A percentile compares a stretch with the other conserved stretches of the same genome.
Evolutionary conservation across 495 filamentous ascomycete genomes (phyloP).

Genomic region (Platismatia glauca): DNA sequence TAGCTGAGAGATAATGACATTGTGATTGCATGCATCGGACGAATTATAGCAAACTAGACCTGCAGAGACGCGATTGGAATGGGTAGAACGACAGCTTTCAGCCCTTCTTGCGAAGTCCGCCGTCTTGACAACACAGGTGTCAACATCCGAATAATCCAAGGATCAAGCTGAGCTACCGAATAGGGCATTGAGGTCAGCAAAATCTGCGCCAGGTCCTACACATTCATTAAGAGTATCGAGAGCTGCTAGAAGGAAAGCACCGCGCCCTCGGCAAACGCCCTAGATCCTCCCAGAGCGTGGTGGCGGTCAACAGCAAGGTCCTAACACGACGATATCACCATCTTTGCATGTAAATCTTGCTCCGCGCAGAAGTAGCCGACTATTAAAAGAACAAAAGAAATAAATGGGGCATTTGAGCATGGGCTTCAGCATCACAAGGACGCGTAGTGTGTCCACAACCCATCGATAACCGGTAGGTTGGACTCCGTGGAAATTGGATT

Average conservation of each 20-base stretch:
- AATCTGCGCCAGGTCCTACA: constrained; percentile 13
- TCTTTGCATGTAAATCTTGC: too few species aligned
- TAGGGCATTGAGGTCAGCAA: constrained; percentile 10
- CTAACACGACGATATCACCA: too few species aligned
- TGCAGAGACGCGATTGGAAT: constrained; percentile 6
- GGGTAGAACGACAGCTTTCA: constrained; percentile 6
- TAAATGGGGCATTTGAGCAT: background rate
- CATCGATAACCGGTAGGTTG: background rate
- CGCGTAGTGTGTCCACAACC: background rate
- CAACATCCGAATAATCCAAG: too few species aligned
- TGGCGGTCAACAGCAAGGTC: too few species aligned
- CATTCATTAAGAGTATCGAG: background rate
- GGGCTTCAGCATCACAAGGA: background rate
- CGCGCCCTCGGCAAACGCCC: background rate
- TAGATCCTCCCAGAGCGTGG: background rate
- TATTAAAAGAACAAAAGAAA: background rate
- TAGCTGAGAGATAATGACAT: background rate
- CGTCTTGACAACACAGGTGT: background rate
- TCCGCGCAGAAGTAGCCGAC: too few species aligned
- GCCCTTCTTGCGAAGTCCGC: background rate
- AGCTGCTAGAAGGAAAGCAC: constrained; percentile 15
- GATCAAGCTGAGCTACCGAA: background rate
- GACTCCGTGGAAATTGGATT: background rate
- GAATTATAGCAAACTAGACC: constrained; percentile 3
- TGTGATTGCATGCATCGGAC: background rate